Evolutionary conservation across 192 early-diverging fungal genomes (phyloP).

Genomic region (Coemansia sp.): DNA sequence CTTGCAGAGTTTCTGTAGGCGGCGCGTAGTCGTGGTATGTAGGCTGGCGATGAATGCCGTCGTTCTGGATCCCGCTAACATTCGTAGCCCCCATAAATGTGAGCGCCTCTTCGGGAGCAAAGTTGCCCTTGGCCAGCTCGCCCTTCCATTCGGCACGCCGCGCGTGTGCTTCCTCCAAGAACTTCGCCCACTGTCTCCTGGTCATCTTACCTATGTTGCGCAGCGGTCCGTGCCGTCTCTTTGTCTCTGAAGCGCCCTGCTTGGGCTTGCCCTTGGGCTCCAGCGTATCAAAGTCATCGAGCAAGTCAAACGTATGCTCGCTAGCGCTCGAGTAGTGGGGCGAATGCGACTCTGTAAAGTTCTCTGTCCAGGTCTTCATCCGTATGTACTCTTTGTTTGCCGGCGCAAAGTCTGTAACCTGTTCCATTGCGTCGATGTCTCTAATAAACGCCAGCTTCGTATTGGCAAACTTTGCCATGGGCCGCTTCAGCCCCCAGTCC

Average conservation of each 20-base stretch:
- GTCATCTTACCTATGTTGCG: slow-evolving; percentile 62
- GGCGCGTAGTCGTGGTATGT: slow-evolving; percentile 57
- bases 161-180: slow-evolving; percentile 58
- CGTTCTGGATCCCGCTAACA: slow-evolving; percentile 19
- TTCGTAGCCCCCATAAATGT: slow-evolving; percentile 47
- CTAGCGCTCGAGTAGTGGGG: slow-evolving; percentile 18
- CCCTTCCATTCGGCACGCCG: slow-evolving; percentile 57
- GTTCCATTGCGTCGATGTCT: slow-evolving; percentile 67
- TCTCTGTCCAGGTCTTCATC: slow-evolving; percentile 68
- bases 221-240: slow-evolving; percentile 10
- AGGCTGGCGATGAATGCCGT: slow-evolving; percentile 52
- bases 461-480: slow-evolving; percentile 62
- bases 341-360: slow-evolving; percentile 62
- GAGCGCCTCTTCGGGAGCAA: slow-evolving; percentile 36
- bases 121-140: slow-evolving; percentile 40
- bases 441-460: slow-evolving; percentile 58
- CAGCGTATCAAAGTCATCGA: background rate
- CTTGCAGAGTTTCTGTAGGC: slow-evolving; percentile 35
- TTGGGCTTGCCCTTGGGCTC: background rate
- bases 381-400: slow-evolving; percentile 60
- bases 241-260: background rate
- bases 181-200: slow-evolving; percentile 58
- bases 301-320: background rate
- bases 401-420: slow-evolving; percentile 64
- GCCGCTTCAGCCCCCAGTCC: slow-evolving; percentile 77